Conservation (phyloP, 352 stramenopile genomes). For the Phytopythium aichiense region DNA sequence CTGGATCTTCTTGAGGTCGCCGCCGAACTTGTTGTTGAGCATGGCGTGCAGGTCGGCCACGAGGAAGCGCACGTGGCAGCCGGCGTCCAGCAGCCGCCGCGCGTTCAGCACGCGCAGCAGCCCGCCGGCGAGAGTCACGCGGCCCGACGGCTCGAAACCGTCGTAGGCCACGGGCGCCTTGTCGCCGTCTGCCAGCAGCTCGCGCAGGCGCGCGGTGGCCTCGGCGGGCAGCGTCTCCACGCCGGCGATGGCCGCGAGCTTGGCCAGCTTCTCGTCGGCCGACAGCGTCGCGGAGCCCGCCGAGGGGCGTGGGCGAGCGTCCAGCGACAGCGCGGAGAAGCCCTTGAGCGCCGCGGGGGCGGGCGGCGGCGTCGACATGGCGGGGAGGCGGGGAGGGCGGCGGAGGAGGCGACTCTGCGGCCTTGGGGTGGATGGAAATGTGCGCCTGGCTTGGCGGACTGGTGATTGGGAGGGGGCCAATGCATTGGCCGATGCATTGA, state of each 20-base stretch:
- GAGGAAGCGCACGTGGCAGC: conserved; percentile 97
- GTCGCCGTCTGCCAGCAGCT: conserved; percentile 54
- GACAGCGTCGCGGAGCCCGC: conserved; percentile 32
- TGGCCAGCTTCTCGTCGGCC: conserved; percentile 59
- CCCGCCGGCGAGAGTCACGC: conserved; percentile 97
- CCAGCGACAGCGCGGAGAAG: conserved; percentile 52
- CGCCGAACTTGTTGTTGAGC: conserved; percentile 99
- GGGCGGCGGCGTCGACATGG: conserved; percentile 36
- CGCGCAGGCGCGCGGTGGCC: conserved; percentile 67
- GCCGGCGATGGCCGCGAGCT: conserved; percentile 52
- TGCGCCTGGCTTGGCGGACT: neutral
- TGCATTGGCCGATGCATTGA: neutral
- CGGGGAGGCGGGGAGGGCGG: neutral
- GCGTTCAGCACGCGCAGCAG: conserved; percentile 96
- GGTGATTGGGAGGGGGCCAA: neutral
- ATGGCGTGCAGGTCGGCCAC: conserved; percentile 99
- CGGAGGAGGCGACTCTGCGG: neutral
- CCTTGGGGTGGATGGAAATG: neutral
- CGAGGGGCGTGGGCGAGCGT: conserved; percentile 15
- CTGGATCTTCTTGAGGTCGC: conserved; percentile 96
- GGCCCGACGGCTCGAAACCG: conserved; percentile 97
- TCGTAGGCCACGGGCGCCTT: conserved; percentile 94
- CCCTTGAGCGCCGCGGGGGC: conserved; percentile 35
- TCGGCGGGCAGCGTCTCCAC: conserved; percentile 26
- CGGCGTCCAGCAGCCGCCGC: conserved; percentile 78